These are phyloP conservation scores for Leccinum longicurvipes DNA, from an alignment of 768 basidiomycete species.

Conservation along the genomic window DNA sequence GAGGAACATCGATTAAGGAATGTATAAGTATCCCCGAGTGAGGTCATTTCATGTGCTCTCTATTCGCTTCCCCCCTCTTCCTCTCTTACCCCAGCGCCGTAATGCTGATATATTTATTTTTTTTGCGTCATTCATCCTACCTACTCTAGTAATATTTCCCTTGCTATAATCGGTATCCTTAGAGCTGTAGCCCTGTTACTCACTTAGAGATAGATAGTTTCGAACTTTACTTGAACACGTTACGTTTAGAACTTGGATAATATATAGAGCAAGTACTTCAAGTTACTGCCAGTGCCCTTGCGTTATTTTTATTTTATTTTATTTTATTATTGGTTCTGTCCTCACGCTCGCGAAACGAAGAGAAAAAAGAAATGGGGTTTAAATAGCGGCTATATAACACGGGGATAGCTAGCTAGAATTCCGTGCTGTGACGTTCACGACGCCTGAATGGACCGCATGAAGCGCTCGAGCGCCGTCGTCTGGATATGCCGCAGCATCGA, in stretches of 20 bases:
- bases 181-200: too few species aligned
- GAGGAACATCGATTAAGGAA: too few species aligned
- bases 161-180: not conserved
- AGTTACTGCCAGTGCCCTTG: not conserved
- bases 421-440: constrained; percentile 19
- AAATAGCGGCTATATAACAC: constrained; percentile 23
- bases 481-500: constrained; percentile 63
- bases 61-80: not conserved
- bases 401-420: not conserved
- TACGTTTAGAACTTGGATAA: not conserved
- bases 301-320: not conserved
- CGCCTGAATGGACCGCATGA: constrained; percentile 53
- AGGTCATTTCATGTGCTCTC: too few species aligned
- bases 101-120: not conserved
- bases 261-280: not conserved
- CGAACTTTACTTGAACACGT: too few species aligned
- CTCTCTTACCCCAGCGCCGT: not conserved
- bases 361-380: constrained; percentile 4
- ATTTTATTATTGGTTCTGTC: not conserved
- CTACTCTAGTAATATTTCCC: not conserved
- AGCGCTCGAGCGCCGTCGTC: constrained; percentile 60
- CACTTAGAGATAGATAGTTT: not conserved
- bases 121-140: not conserved
- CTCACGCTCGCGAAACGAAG: not conserved
- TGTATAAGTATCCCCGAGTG: too few species aligned